Evolutionary conservation across 2,329 filamentous ascomycete genomes (phyloP).

Genomic region (Tothia fuscella): DNA sequence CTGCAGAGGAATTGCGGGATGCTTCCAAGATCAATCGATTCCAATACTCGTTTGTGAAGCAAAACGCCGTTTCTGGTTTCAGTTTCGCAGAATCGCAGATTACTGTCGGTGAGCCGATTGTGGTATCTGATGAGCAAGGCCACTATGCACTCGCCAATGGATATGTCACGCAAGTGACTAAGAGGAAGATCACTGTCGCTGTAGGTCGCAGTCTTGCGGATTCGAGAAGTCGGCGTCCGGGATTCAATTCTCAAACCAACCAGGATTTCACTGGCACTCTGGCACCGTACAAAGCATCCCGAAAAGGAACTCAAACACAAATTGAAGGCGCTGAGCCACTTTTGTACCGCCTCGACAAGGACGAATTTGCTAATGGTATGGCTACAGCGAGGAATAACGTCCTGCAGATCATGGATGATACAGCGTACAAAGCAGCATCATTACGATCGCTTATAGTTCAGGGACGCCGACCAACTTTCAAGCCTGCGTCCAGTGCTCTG

Average conservation of each 20-base stretch:
- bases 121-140: slow-evolving; percentile 89
- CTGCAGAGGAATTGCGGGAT: slow-evolving; percentile 54
- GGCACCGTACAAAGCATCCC: slow-evolving; percentile 45
- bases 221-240: slow-evolving; percentile 59
- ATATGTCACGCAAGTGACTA: slow-evolving; percentile 68
- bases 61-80: slow-evolving; percentile 47
- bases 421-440: slow-evolving; percentile 55
- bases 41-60: slow-evolving; percentile 73
- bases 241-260: slow-evolving; percentile 65
- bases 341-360: slow-evolving; percentile 83
- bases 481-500: slow-evolving; percentile 50
- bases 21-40: slow-evolving; percentile 83
- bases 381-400: slow-evolving; percentile 89
- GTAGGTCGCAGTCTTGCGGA: slow-evolving; percentile 88
- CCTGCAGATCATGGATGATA: slow-evolving; percentile 79
- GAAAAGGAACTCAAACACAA: slow-evolving; percentile 7
- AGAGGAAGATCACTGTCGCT: slow-evolving; percentile 68
- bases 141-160: slow-evolving; percentile 93
- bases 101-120: slow-evolving; percentile 75
- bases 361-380: slow-evolving; percentile 98
- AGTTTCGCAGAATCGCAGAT: slow-evolving; percentile 90
- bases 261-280: slow-evolving; percentile 88
- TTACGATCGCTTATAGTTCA: slow-evolving; percentile 75
- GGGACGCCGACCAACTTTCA: slow-evolving; percentile 61
- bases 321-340: slow-evolving; percentile 42